phyloP scores from a whole-genome alignment of 2,329 filamentous ascomycete genomes.

The Cladophialophora carrionii region DNA sequence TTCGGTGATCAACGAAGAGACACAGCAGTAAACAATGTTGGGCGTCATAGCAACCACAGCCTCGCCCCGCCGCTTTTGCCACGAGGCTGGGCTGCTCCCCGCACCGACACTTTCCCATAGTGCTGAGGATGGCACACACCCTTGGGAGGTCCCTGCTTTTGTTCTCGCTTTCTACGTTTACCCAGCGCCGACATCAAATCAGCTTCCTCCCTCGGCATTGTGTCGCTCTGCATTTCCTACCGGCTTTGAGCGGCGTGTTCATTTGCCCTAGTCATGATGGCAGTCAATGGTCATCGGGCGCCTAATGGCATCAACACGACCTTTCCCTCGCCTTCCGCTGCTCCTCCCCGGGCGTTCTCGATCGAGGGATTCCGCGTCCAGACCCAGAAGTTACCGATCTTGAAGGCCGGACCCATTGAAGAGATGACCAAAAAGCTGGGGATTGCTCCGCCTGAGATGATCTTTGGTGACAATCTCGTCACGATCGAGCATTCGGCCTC shows the following conservation, averaged over 20 bases:
- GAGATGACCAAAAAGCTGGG: slow-evolving; percentile 75
- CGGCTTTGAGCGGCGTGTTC: slow-evolving; percentile 1
- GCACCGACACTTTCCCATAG: neutral
- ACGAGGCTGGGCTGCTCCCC: neutral
- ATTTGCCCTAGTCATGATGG: slow-evolving; percentile 25
- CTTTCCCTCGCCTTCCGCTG: slow-evolving; percentile 55
- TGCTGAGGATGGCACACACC: neutral
- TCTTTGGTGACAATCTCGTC: slow-evolving; percentile 93
- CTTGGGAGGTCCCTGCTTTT: neutral
- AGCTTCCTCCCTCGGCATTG: neutral
- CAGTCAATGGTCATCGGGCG: slow-evolving; percentile 31
- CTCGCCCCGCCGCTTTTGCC: neutral
- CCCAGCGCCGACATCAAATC: slow-evolving; percentile 10
- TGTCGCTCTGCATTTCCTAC: neutral
- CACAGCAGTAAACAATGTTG: neutral
- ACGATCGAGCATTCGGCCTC: slow-evolving; percentile 71
- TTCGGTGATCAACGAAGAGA: neutral
- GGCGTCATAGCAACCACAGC: slow-evolving; percentile 1
- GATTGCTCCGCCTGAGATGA: slow-evolving; percentile 96
- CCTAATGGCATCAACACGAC: slow-evolving; percentile 51
- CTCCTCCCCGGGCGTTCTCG: slow-evolving; percentile 58
- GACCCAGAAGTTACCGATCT: slow-evolving; percentile 89
- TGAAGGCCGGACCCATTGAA: slow-evolving; percentile 88
- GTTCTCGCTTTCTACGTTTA: neutral
- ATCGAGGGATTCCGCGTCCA: slow-evolving; percentile 73